Conservation (phyloP, 352 stramenopile genomes). For the Phytophthora boehmeriae region DNA sequence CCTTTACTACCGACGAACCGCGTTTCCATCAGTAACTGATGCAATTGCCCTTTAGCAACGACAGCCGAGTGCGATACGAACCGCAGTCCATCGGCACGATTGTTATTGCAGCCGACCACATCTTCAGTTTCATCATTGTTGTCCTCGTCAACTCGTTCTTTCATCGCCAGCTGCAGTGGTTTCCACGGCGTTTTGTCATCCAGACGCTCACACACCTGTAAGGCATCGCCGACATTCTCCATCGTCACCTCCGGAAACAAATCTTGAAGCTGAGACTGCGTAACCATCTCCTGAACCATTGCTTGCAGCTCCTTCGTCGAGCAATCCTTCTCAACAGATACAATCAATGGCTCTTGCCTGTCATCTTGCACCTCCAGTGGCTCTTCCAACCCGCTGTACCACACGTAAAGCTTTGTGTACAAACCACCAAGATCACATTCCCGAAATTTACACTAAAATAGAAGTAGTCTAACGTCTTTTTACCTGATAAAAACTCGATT, state of each 20-base stretch:
- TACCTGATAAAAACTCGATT: slow-evolving; percentile 13
- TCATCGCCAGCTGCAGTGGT: slow-evolving; percentile 18
- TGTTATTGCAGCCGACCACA: neutral
- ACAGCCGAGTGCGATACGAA: slow-evolving; percentile 40
- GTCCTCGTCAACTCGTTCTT: neutral
- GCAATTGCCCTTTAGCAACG: slow-evolving; percentile 37
- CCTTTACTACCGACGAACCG: slow-evolving; percentile 20
- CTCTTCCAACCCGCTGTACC: slow-evolving; percentile 22
- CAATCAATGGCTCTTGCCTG: slow-evolving; percentile 33
- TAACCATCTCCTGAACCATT: slow-evolving; percentile 25
- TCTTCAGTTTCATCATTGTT: slow-evolving; percentile 1
- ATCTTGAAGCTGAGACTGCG: slow-evolving; percentile 40
- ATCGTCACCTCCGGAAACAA: slow-evolving; percentile 40
- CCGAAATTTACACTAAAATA: neutral
- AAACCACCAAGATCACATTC: neutral
- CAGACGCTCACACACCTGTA: slow-evolving; percentile 54
- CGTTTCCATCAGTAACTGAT: slow-evolving; percentile 58
- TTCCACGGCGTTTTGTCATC: slow-evolving; percentile 42
- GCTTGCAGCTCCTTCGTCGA: slow-evolving; percentile 7
- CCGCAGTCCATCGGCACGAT: slow-evolving; percentile 36
- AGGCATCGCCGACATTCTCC: slow-evolving; percentile 28
- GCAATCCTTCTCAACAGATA: slow-evolving; percentile 32
- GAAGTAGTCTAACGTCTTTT: neutral
- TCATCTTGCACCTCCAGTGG: slow-evolving; percentile 29
- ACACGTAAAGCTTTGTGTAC: slow-evolving; percentile 40